phyloP scores from a whole-genome alignment of 805 yeast species.

The Kuraishia piskuri region DNA sequence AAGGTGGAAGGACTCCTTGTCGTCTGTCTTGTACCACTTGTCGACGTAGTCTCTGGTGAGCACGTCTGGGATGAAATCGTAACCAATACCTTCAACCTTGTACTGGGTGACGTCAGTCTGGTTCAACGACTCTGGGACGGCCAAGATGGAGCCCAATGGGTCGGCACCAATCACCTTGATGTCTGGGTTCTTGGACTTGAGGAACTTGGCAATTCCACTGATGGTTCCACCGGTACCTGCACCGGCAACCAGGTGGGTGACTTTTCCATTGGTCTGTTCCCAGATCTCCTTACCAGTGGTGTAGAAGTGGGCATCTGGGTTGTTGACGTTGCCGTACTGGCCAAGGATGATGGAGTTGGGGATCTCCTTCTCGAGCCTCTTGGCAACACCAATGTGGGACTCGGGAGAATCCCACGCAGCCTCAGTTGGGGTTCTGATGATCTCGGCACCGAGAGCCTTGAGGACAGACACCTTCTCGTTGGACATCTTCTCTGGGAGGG shows the following conservation, averaged over 20 bases:
- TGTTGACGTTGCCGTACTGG: conserved; percentile 70
- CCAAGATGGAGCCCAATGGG: conserved; percentile 81
- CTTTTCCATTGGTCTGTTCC: conserved; percentile 65
- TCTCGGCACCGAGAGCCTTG: conserved; percentile 86
- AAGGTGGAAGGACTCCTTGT: conserved; percentile 66
- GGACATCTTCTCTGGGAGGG: conserved; percentile 88
- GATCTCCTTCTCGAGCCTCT: conserved; percentile 69
- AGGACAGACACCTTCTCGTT: conserved; percentile 83
- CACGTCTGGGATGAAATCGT: conserved; percentile 81
- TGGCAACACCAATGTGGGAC: conserved; percentile 84
- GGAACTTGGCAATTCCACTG: conserved; percentile 69
- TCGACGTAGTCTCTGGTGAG: conserved; percentile 59
- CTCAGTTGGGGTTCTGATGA: conserved; percentile 84
- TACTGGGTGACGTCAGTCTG: conserved; percentile 41
- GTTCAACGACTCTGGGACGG: conserved; percentile 69
- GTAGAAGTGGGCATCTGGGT: conserved; percentile 76
- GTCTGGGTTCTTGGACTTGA: conserved; percentile 61
- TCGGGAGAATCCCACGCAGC: conserved; percentile 93
- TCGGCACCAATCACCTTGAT: conserved; percentile 72
- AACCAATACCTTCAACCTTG: conserved; percentile 87
- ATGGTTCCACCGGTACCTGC: conserved; percentile 95
- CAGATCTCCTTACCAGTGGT: conserved; percentile 85
- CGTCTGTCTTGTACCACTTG: conserved; percentile 82
- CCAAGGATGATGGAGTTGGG: conserved; percentile 80
- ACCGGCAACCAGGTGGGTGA: conserved; percentile 77